These are phyloP conservation scores for Phalaenopsis hybrid DNA, from an alignment of 116 monocot species.

Conservation along the genomic window DNA sequence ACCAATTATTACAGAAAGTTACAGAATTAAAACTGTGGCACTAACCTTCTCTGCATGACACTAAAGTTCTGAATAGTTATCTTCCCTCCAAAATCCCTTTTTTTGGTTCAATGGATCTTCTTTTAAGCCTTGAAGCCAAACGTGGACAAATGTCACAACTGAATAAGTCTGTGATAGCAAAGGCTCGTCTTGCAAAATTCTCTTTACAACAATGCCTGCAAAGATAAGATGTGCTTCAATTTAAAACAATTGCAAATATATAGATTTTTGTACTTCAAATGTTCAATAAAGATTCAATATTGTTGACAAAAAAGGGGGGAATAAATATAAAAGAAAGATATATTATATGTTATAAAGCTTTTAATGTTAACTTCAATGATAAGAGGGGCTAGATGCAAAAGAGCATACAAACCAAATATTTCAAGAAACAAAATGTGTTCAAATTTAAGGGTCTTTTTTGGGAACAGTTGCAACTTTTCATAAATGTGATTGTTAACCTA, in stretches of 20 bases:
- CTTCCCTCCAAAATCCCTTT: background rate
- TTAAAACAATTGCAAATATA: too few relatives aligned
- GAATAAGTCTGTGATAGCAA: background rate
- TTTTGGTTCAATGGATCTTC: background rate
- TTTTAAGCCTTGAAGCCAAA: background rate
- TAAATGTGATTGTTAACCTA: too few relatives aligned
- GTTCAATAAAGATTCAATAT: background rate
- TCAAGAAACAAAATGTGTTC: too few relatives aligned
- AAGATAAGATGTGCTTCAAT: too few relatives aligned
- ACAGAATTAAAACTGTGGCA: background rate
- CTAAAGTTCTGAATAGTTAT: background rate
- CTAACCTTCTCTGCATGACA: background rate
- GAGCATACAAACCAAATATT: too few relatives aligned
- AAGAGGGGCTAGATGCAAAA: too few relatives aligned
- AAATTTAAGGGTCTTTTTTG: too few relatives aligned
- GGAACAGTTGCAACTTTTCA: too few relatives aligned
- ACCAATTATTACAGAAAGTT: background rate
- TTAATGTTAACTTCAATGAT: too few relatives aligned
- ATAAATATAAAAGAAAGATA: too few relatives aligned
- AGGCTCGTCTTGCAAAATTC: background rate
- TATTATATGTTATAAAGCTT: too few relatives aligned
- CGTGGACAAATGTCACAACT: background rate
- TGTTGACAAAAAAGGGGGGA: background rate
- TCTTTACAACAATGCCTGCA: background rate
- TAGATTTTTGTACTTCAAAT: background rate